Evolutionary conservation across 495 filamentous ascomycete species (phyloP), one percentile per base, ranked within the genome.

Genomic region (Hypoxylon fragiforme): DNA sequence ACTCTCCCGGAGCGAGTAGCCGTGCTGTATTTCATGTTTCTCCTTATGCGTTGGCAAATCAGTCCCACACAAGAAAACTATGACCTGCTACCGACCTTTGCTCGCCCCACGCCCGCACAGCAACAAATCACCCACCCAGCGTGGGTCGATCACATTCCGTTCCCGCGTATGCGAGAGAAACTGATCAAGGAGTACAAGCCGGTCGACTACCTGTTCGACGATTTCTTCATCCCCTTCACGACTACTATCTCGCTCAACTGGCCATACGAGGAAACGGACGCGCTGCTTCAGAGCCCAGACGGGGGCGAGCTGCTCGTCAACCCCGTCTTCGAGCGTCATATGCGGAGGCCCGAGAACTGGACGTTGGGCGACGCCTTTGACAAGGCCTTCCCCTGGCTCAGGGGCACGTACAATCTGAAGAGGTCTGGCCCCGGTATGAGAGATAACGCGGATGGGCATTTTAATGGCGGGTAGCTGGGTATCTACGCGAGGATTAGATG

Each of bases 11-110:
- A 92, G 66, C 84, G 88, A 58, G 81, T 91, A 2, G 89, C 83
- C 13, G 80, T 91, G 4, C 75, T 92, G n/a, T 89, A 87, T 59
- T 69, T 80, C 63, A 92, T 91, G 89, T 92, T 92, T 67, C 79
- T 90, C 7, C 63, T 89, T 42, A 89, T 91, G 85, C 84, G 89
- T 2, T 95, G 89, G 89, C 83, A 86, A 61, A 84, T 95, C 16
- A 76, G 73, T 7, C 89, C 89, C 0, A 89, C 89, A 3, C 75
- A 73, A 37, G 85, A 88, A 55, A 91, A 88, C 69, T 90, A 86
- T 64, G 76, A 84, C 14, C 77, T 88, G 5, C 65, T 94, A 2
- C 89, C 90, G 0, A 70, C 81, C 1, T 91, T 83, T 81, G 65
- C 84, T 12, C 77, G 75, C 0, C 88, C 89, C 7, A 69, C 79